These are phyloP conservation scores for Avicennia marina DNA, from an alignment of 257 asterid genomes.

Conservation along the genomic window DNA sequence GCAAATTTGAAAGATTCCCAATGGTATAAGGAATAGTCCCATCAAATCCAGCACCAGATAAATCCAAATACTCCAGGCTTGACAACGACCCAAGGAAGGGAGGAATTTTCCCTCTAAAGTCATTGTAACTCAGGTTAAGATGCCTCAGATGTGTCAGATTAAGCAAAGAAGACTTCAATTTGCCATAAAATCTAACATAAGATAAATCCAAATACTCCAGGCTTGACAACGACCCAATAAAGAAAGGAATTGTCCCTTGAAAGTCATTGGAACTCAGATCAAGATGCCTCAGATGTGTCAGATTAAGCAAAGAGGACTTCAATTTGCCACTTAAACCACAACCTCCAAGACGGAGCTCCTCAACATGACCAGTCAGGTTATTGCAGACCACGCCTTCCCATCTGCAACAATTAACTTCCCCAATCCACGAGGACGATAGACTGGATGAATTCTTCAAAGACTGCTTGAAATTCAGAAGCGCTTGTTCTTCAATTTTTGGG, in stretches of 20 bases:
- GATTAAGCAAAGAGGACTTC: no score
- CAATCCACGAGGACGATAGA: conserved; percentile 18
- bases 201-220: no score
- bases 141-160: no score
- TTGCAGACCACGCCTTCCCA: conserved; percentile 24
- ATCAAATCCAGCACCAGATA: conserved; percentile 11
- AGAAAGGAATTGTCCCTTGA: no score
- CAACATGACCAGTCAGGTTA: conserved; percentile 13
- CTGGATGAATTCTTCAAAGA: conserved; percentile 6
- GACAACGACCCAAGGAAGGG: conserved; percentile 13
- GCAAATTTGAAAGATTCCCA: no score
- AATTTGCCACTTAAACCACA: background rate
- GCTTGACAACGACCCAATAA: no score
- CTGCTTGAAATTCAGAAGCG: conserved; percentile 22
- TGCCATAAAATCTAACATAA: no score
- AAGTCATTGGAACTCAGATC: no score
- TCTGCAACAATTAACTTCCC: conserved; percentile 16
- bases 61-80: conserved; percentile 18
- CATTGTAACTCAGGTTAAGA: conserved; percentile 16
- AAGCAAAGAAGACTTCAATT: conserved; percentile 12
- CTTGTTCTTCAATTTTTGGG: conserved; percentile 16
- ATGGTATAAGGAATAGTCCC: conserved; percentile 10
- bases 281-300: no score
- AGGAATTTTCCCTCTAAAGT: conserved; percentile 19
- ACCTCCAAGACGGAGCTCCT: conserved; percentile 1